phyloP scores from a whole-genome alignment of 306 rosid genomes.

The Canavalia ensiformis region DNA sequence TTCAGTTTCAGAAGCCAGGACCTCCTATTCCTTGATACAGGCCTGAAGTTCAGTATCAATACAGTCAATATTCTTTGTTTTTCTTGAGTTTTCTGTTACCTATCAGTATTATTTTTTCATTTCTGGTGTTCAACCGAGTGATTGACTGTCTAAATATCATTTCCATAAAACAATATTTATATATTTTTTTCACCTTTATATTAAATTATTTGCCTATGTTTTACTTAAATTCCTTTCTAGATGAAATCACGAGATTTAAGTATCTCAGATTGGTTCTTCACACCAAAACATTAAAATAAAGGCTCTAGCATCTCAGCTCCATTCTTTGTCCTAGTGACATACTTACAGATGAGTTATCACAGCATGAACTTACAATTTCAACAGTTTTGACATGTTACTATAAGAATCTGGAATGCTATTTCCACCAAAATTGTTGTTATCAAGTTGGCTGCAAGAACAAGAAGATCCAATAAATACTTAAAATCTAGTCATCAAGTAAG shows the following conservation, averaged over 20 bases:
- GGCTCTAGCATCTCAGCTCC: constrained; percentile 6
- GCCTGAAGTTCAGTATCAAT: too few relatives aligned
- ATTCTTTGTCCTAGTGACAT: constrained; percentile 11
- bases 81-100: too few relatives aligned
- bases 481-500: neutral
- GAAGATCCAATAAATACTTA: constrained; percentile 24
- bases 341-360: constrained; percentile 10
- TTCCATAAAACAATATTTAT: neutral
- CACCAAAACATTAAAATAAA: constrained; percentile 22
- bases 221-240: neutral
- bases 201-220: neutral
- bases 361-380: constrained; percentile 76
- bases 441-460: constrained; percentile 80
- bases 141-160: neutral
- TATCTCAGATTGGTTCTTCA: neutral
- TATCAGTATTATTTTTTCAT: neutral
- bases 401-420: constrained; percentile 75
- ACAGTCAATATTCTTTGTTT: too few relatives aligned
- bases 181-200: neutral
- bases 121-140: neutral
- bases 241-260: neutral
- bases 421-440: constrained; percentile 85
- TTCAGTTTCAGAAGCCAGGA: too few relatives aligned
- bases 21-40: too few relatives aligned
- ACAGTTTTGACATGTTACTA: constrained; percentile 62